These are phyloP conservation scores for Blastocystis hominis DNA, from an alignment of 352 stramenopile species.

Conservation along the genomic window DNA sequence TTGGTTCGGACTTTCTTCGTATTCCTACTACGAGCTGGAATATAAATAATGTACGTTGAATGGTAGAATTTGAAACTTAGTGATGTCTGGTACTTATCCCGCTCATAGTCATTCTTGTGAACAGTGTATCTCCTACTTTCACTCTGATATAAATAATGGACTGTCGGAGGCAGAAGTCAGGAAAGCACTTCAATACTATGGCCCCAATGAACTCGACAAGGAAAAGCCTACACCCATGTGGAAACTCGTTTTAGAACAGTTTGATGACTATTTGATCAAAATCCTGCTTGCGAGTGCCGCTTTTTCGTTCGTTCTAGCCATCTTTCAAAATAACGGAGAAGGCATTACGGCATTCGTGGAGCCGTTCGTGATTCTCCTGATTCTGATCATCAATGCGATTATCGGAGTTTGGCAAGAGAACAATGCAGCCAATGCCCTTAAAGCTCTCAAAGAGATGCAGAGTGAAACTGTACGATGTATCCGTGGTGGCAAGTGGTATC, in stretches of 20 bases:
- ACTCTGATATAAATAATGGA: neutral
- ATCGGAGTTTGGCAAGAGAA: conserved; percentile 89
- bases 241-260: conserved; percentile 91
- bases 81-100: too few species aligned
- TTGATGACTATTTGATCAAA: conserved; percentile 90
- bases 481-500: conserved; percentile 18
- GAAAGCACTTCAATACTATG: conserved; percentile 60
- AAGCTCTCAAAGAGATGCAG: conserved; percentile 88
- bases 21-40: too few species aligned
- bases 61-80: too few species aligned
- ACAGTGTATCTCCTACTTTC: too few species aligned
- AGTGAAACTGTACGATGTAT: conserved; percentile 70
- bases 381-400: conserved; percentile 87
- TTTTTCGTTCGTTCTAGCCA: conserved; percentile 81
- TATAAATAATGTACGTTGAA: too few species aligned
- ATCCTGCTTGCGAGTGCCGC: conserved; percentile 88
- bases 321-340: conserved; percentile 73
- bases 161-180: neutral
- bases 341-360: conserved; percentile 84
- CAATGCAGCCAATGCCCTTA: conserved; percentile 80
- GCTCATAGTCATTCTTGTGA: too few species aligned
- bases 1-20: too few species aligned
- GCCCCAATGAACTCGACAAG: conserved; percentile 78
- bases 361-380: conserved; percentile 87
- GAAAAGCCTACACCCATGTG: conserved; percentile 75